Evolutionary conservation across 371 early-diverging fungal genomes (phyloP), one percentile per base, ranked within the genome.

Genomic region (Mucor circinelloides): DNA sequence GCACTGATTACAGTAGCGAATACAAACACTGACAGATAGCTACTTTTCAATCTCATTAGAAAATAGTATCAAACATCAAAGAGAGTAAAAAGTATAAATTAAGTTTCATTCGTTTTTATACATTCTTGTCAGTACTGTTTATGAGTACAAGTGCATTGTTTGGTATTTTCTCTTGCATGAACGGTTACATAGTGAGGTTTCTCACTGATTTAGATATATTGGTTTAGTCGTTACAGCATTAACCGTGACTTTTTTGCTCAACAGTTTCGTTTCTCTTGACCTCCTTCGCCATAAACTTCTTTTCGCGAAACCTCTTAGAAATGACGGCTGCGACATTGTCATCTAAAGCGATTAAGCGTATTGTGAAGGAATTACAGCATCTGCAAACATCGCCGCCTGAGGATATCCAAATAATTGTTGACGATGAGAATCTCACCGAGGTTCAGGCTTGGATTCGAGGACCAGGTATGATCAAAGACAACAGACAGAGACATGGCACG

Each of bases 361-460:
- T 90, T 44, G 77, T 77, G n/a, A 84, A 85, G 38, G 95, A 94
- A 65, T 63, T 95, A 21, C 74, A 80, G 31, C 63, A 65, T 6
- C 79, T 94, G 34, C 64, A 81, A 23, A 62, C 72, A 17, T 71
- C 77, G 9, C 93, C 93, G 8, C 90, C 89, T 13, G 95, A 95
- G 68, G 97, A 93, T 54, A 92, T 97, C 65, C 79, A 82, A 52
- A 72, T 94, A 5, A 80, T 90, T 28, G 57, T 82, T 9, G 89
- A 90, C 68, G 90, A 94, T 12, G 90, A 89, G 36, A 78, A 88
- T 56, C 60, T 97, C 17, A 79, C 87, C 17, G 93, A 94, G 67
- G 87, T 97, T 64, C 86, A 90, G 60, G 95, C 94, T 2, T 89
- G 89, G 86, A 90, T 97, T 31, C 83, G 86, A n/a, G 96, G 97